Evolutionary conservation across 129 eudicot species (phyloP).

Genomic region (Scalesia atractyloides): DNA sequence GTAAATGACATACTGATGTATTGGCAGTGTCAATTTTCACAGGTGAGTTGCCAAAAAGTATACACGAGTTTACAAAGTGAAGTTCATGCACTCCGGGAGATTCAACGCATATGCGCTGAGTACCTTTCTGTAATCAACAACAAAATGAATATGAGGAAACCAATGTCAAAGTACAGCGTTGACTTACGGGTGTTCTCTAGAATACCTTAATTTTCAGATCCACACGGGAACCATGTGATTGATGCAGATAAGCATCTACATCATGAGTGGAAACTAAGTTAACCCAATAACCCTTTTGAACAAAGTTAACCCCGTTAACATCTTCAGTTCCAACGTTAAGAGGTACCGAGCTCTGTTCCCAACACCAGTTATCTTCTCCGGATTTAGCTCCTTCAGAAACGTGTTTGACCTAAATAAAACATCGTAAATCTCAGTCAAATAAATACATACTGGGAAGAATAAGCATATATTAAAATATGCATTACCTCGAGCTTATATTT

Average conservation of each 20-base stretch:
- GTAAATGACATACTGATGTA: slow-evolving; percentile 45
- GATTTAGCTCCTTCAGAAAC: slow-evolving; percentile 40
- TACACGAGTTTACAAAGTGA: slow-evolving; percentile 80
- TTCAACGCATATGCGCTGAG: slow-evolving; percentile 67
- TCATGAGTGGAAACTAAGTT: slow-evolving; percentile 75
- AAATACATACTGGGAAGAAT: background rate
- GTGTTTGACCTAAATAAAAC: slow-evolving; percentile 60
- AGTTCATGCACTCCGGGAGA: slow-evolving; percentile 94
- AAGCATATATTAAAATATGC: slow-evolving; percentile 5
- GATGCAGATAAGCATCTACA: slow-evolving; percentile 76
- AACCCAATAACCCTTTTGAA: slow-evolving; percentile 93
- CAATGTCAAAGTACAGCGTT: slow-evolving; percentile 13
- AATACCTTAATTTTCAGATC: slow-evolving; percentile 76
- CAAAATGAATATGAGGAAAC: background rate
- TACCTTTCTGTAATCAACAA: slow-evolving; percentile 76
- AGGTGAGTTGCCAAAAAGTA: slow-evolving; percentile 74
- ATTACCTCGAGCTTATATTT: slow-evolving; percentile 88
- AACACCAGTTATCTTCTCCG: slow-evolving; percentile 93
- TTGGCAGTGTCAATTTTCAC: slow-evolving; percentile 66
- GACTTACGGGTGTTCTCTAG: slow-evolving; percentile 15
- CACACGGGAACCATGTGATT: slow-evolving; percentile 62
- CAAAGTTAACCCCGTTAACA: slow-evolving; percentile 59
- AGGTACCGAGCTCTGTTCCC: slow-evolving; percentile 68
- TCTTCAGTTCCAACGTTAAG: slow-evolving; percentile 74
- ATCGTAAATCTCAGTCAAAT: slow-evolving; percentile 17